Evolutionary conservation across 192 early-diverging fungal genomes (phyloP).

Genomic region (Backusella psychrophila): DNA sequence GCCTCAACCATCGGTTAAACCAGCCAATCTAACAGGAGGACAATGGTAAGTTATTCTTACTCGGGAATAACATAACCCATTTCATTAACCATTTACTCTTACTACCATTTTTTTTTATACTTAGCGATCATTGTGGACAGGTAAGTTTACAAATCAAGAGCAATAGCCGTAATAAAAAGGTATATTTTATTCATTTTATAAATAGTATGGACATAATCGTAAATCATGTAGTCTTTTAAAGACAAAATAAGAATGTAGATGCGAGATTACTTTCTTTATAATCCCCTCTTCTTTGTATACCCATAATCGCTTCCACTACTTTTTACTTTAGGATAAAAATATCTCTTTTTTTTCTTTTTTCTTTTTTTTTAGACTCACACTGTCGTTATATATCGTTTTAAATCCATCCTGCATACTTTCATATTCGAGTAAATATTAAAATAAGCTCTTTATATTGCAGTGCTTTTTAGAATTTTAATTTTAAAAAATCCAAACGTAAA

Average conservation of each 20-base stretch:
- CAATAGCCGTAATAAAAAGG: not conserved
- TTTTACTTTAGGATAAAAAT: not conserved
- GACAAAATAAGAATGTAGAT: not conserved
- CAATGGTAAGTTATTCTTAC: not conserved
- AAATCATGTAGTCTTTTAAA: slow-evolving; percentile 11
- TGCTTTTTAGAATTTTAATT: not conserved
- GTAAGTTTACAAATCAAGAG: not conserved
- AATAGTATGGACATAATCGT: slow-evolving; percentile 12
- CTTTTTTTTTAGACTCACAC: not conserved
- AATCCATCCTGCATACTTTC: not conserved
- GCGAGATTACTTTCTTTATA: not conserved
- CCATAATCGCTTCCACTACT: not conserved
- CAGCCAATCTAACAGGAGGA: slow-evolving; percentile 14
- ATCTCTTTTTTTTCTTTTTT: not conserved
- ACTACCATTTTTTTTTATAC: not conserved
- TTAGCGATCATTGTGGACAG: slow-evolving; percentile 14
- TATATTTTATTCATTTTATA: not conserved
- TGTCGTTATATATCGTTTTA: not conserved
- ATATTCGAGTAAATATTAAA: not conserved
- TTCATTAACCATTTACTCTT: not conserved
- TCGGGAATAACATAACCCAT: not conserved
- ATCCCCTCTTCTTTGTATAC: not conserved
- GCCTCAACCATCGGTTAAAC: not conserved
- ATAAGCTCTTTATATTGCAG: not conserved
- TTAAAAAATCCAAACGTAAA: not conserved